Evolutionary conservation across 805 yeast species (phyloP).

Genomic region (Cephaloascus albidus): DNA sequence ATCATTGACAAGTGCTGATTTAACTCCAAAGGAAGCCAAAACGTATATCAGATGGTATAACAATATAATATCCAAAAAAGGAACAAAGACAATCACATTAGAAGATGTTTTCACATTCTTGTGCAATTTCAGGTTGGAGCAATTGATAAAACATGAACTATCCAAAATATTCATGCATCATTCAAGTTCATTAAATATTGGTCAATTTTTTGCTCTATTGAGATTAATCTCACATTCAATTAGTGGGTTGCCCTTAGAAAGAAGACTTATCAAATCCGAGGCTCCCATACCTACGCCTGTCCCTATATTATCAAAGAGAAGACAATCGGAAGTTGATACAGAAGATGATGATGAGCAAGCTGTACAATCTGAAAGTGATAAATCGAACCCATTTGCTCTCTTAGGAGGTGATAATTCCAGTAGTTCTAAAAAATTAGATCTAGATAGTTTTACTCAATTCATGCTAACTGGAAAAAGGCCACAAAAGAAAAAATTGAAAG

Average conservation of each 20-base stretch:
- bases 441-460: slow-evolving; percentile 80
- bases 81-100: slow-evolving; percentile 55
- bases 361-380: slow-evolving; percentile 1
- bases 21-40: slow-evolving; percentile 69
- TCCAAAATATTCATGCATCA: slow-evolving; percentile 40
- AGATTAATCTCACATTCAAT: slow-evolving; percentile 72
- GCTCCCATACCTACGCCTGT: slow-evolving; percentile 76
- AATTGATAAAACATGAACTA: slow-evolving; percentile 39
- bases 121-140: slow-evolving; percentile 61
- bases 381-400: not conserved
- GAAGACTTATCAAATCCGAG: slow-evolving; percentile 38
- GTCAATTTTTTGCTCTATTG: slow-evolving; percentile 83
- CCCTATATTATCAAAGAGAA: slow-evolving; percentile 59
- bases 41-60: slow-evolving; percentile 93
- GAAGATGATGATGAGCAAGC: slow-evolving; percentile 10
- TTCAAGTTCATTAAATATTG: slow-evolving; percentile 60
- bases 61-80: slow-evolving; percentile 66
- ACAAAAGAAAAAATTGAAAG: slow-evolving; percentile 28
- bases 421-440: slow-evolving; percentile 43
- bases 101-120: slow-evolving; percentile 75
- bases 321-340: slow-evolving; percentile 31
- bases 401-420: slow-evolving; percentile 4
- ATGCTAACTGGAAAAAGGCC: slow-evolving; percentile 76
- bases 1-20: slow-evolving; percentile 55
- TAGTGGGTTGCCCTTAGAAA: slow-evolving; percentile 40